These are phyloP conservation scores for Kregervanrija fluxuum DNA, from an alignment of 805 yeast species.

Conservation along the genomic window DNA sequence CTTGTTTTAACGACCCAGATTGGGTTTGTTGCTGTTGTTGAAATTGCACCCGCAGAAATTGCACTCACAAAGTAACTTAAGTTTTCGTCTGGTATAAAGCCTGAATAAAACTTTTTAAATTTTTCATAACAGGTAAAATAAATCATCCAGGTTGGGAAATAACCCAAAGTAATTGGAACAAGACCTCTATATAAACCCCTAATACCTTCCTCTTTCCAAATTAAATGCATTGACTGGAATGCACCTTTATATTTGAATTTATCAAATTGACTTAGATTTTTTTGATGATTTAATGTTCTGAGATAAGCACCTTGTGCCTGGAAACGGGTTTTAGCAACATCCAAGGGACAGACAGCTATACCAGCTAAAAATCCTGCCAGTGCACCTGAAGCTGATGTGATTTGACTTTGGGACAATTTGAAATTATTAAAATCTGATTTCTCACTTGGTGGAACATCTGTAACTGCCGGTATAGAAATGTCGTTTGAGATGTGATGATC, in stretches of 20 bases:
- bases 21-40: constrained; percentile 84
- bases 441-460: constrained; percentile 6
- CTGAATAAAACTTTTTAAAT: constrained; percentile 42
- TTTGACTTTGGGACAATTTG: constrained; percentile 27
- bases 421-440: constrained; percentile 1
- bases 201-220: constrained; percentile 70
- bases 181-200: constrained; percentile 84
- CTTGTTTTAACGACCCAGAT: constrained; percentile 97
- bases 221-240: constrained; percentile 54
- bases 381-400: constrained; percentile 84
- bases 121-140: constrained; percentile 86
- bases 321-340: constrained; percentile 87
- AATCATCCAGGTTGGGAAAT: constrained; percentile 96
- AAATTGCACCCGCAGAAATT: constrained; percentile 79
- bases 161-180: constrained; percentile 88
- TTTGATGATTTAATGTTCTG: constrained; percentile 10
- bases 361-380: constrained; percentile 91
- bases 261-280: constrained; percentile 12
- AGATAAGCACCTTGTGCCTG: constrained; percentile 78
- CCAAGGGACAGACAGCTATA: constrained; percentile 85
- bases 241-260: constrained; percentile 47
- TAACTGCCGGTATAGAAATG: constrained; percentile 11
- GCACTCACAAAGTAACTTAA: constrained; percentile 52
- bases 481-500: constrained; percentile 9
- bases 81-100: constrained; percentile 20